Evolutionary conservation across 2,329 filamentous ascomycete species (phyloP).

Genomic region (Mycosphaerella sp.): DNA sequence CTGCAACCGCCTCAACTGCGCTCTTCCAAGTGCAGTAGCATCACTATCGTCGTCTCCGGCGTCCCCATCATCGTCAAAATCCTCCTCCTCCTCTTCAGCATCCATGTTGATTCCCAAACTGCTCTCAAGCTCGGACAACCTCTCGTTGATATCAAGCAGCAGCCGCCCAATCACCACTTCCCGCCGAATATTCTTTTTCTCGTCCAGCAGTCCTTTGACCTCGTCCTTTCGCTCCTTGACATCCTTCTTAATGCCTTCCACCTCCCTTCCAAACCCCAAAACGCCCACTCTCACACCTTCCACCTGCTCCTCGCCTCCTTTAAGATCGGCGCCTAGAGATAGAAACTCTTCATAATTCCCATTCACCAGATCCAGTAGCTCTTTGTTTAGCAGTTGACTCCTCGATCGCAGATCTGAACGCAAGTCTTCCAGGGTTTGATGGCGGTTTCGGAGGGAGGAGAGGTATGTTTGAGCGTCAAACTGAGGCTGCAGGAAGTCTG

Average conservation of each 20-base stretch:
- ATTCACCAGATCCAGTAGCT: constrained; percentile 91
- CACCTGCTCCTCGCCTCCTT: constrained; percentile 83
- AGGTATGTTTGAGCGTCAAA: constrained; percentile 82
- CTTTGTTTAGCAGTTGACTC: constrained; percentile 69
- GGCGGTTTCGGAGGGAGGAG: constrained; percentile 72
- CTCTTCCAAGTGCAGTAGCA: constrained; percentile 31
- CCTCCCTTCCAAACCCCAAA: constrained; percentile 74
- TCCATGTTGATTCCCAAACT: constrained; percentile 49
- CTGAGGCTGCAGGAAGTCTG: constrained; percentile 68
- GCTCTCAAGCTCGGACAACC: constrained; percentile 58
- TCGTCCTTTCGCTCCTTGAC: constrained; percentile 60
- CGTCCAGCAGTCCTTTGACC: constrained; percentile 55
- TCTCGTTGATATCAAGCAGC: constrained; percentile 61
- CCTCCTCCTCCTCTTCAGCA: constrained; percentile 26
- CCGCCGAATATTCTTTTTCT: constrained; percentile 58
- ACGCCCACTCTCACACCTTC: constrained; percentile 85
- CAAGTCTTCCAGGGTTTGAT: constrained; percentile 93
- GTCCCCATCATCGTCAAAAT: constrained; percentile 24
- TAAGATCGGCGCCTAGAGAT: constrained; percentile 69
- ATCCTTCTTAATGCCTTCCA: constrained; percentile 63
- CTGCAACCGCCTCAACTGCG: constrained; percentile 43
- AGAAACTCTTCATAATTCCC: constrained; percentile 91
- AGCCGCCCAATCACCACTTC: constrained; percentile 56
- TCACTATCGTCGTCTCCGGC: constrained; percentile 28
- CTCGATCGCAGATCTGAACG: constrained; percentile 78